These are phyloP conservation scores for Coriolopsis trogii DNA, from an alignment of 1,284 basidiomycete species.

Conservation along the genomic window DNA sequence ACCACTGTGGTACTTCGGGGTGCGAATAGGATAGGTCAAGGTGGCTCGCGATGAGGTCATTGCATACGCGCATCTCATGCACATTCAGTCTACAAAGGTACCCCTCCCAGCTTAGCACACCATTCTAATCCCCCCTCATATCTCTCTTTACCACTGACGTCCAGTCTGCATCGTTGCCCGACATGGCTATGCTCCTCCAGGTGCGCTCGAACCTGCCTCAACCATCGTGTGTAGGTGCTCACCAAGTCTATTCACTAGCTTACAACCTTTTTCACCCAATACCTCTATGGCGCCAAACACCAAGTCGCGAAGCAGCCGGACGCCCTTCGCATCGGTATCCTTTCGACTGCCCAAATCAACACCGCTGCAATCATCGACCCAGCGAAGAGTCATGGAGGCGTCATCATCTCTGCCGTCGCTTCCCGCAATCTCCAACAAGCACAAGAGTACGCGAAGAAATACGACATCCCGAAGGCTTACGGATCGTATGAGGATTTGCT, in stretches of 20 bases:
- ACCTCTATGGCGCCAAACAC: constrained; percentile 11
- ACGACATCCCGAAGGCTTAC: constrained; percentile 60
- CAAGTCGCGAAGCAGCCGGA: constrained; percentile 3
- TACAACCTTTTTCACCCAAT: constrained; percentile 19
- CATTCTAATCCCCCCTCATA: neutral
- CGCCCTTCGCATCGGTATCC: constrained; percentile 57
- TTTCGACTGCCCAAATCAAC: constrained; percentile 68
- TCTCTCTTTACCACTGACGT: neutral
- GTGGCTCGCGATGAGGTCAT: constrained; percentile 23
- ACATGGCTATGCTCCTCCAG: constrained; percentile 22
- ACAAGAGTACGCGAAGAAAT: constrained; percentile 56
- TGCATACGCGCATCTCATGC: neutral
- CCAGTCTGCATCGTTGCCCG: neutral
- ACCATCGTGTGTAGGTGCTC: neutral
- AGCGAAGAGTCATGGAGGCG: constrained; percentile 59
- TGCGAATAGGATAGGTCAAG: neutral
- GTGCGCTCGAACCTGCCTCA: neutral
- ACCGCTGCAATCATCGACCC: constrained; percentile 58
- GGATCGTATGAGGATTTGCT: constrained; percentile 56
- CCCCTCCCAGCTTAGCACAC: neutral
- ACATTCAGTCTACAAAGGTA: neutral
- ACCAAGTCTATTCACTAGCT: neutral
- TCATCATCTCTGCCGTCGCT: constrained; percentile 61
- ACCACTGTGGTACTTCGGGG: too few relatives aligned
- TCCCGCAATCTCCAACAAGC: constrained; percentile 57